Percentiles rank a stretch among this genome's conserved stretches.
These are phyloP conservation scores for Amylocarpus encephaloides DNA, from an alignment of 2,329 filamentous ascomycete genomes.

Conservation along the genomic window DNA sequence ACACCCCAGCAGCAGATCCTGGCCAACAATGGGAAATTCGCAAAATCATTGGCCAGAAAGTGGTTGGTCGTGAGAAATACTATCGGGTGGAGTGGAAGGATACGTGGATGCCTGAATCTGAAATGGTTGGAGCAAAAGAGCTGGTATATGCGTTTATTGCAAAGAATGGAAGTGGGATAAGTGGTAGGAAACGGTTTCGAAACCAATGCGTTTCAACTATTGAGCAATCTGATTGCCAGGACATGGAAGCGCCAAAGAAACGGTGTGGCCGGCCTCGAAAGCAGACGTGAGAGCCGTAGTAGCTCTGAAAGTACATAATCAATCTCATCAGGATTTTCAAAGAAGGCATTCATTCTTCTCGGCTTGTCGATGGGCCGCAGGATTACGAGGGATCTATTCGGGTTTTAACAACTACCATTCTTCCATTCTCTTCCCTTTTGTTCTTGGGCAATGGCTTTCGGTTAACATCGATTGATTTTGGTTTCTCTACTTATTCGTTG, in stretches of 20 bases:
- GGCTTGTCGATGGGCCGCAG: too few species aligned
- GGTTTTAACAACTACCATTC: too few species aligned
- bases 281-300: constrained; percentile 1
- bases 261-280: constrained; percentile 7
- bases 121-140: constrained; percentile 5
- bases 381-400: too few species aligned
- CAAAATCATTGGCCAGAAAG: constrained; percentile 5
- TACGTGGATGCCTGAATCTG: constrained; percentile 9
- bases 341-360: too few species aligned
- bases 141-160: constrained; percentile 2
- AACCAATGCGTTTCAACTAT: not conserved
- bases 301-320: too few species aligned
- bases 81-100: constrained; percentile 5
- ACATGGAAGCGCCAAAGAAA: not conserved
- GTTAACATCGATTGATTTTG: too few species aligned
- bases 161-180: not conserved
- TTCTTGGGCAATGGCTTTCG: too few species aligned
- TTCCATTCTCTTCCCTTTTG: too few species aligned
- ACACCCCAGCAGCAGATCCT: too few species aligned
- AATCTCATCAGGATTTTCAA: too few species aligned
- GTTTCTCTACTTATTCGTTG: too few species aligned
- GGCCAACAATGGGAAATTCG: constrained; percentile 6
- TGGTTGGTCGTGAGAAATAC: constrained; percentile 2
- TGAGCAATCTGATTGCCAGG: not conserved
- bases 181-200: not conserved